Conservation (phyloP, 1,284 basidiomycete genomes). For the Puccinia novopanici region DNA sequence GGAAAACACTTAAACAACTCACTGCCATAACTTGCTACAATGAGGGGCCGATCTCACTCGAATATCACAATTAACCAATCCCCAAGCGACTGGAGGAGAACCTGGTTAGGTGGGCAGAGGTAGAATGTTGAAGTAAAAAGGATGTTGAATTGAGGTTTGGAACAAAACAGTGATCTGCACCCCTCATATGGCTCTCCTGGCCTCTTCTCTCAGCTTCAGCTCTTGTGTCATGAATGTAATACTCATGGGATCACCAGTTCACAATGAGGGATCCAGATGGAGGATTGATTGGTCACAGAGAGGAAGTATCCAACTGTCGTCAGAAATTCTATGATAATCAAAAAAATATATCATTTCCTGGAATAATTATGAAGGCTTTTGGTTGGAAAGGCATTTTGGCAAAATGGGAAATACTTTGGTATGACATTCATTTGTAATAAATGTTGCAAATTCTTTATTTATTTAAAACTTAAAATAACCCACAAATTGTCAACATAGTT, state of each 20-base stretch:
- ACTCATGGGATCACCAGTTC: not conserved
- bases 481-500: not conserved
- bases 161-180: not conserved
- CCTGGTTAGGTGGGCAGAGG: constrained; percentile 4
- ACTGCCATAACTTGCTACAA: constrained; percentile 17
- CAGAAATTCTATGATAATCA: not conserved
- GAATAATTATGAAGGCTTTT: not conserved
- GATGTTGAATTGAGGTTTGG: not conserved
- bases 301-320: not conserved
- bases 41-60: not conserved
- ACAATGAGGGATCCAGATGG: not conserved
- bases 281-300: not conserved
- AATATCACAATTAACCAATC: not conserved
- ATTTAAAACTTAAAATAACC: not conserved
- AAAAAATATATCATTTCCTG: not conserved
- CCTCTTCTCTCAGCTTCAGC: not conserved
- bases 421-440: not conserved
- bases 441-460: not conserved
- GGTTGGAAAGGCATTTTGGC: not conserved
- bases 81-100: not conserved
- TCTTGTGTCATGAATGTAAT: not conserved
- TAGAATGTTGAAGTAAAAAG: not conserved
- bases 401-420: not conserved
- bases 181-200: not conserved
- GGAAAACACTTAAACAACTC: constrained; percentile 34